Conservation (phyloP, 192 early-diverging fungal genomes). For the Blastocladiella britannica region DNA sequence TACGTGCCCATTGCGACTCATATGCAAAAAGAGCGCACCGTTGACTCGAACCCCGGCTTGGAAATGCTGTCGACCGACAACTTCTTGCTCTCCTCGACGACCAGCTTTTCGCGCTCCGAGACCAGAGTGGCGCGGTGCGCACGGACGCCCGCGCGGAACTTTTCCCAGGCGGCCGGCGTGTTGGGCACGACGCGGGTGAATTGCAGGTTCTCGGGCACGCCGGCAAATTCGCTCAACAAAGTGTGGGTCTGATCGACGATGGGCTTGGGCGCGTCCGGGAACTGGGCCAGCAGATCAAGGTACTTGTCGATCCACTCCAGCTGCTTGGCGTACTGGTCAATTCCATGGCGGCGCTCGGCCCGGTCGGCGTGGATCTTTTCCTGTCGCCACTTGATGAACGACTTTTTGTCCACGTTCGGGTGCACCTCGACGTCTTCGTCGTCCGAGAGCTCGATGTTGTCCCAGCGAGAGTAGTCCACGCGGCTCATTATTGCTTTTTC, state of each 20-base stretch:
- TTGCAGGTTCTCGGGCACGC: neutral
- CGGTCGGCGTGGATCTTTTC: constrained; percentile 71
- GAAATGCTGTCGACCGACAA: constrained; percentile 47
- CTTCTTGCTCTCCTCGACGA: constrained; percentile 40
- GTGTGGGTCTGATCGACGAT: constrained; percentile 2
- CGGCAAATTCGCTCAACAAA: neutral
- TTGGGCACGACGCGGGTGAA: neutral
- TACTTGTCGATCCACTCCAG: constrained; percentile 9
- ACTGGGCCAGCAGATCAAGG: neutral
- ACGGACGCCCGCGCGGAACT: neutral
- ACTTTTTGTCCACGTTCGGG: constrained; percentile 85
- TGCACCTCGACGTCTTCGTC: constrained; percentile 92
- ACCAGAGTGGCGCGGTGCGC: neutral
- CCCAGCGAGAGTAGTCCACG: constrained; percentile 87
- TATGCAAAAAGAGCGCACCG: constrained; percentile 16
- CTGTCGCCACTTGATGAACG: constrained; percentile 77
- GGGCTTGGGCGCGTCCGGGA: neutral
- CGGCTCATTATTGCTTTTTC: neutral
- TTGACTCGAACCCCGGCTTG: constrained; percentile 39
- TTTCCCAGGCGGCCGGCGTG: neutral
- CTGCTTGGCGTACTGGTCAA: constrained; percentile 23
- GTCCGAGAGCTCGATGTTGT: constrained; percentile 84
- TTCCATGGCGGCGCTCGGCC: constrained; percentile 47
- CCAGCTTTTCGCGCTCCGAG: constrained; percentile 30
- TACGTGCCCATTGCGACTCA: neutral